phyloP scores from a whole-genome alignment of 2,329 filamentous ascomycete genomes.

The Penicillium fuscoglaucum region DNA sequence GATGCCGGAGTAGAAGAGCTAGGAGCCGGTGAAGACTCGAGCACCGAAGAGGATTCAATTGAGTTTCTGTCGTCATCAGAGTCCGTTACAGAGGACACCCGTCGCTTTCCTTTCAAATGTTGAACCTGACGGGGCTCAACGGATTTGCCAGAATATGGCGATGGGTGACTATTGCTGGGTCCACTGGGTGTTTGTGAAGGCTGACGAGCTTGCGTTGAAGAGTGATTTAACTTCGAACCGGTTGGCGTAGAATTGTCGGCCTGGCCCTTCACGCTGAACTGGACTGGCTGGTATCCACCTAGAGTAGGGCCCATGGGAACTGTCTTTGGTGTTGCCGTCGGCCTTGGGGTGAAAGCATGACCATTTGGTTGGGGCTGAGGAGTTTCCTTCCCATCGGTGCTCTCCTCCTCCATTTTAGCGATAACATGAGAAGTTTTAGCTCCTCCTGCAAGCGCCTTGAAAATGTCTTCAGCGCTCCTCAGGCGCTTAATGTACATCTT shows the following conservation, averaged over 20 bases:
- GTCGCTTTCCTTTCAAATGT: background rate
- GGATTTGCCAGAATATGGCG: background rate
- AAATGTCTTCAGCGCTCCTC: background rate
- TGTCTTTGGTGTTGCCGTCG: background rate
- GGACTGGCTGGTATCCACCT: background rate
- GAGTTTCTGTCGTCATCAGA: background rate
- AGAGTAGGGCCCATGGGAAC: background rate
- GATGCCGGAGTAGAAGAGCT: background rate
- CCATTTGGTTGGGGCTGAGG: background rate
- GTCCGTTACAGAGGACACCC: background rate
- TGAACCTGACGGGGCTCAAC: background rate
- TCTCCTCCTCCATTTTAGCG: background rate
- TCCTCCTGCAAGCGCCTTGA: background rate
- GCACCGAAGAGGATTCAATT: background rate
- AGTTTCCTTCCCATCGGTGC: background rate
- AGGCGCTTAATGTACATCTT: slow-evolving; percentile 3
- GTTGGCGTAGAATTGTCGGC: background rate
- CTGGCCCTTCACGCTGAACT: background rate
- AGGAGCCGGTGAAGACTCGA: background rate
- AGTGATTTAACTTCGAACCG: background rate
- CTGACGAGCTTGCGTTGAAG: background rate
- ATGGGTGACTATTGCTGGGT: background rate
- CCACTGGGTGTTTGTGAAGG: background rate
- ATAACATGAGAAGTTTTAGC: background rate
- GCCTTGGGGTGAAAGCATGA: background rate